phyloP scores from a whole-genome alignment of 306 rosid species.

The Citrullus mucosospermus region DNA sequence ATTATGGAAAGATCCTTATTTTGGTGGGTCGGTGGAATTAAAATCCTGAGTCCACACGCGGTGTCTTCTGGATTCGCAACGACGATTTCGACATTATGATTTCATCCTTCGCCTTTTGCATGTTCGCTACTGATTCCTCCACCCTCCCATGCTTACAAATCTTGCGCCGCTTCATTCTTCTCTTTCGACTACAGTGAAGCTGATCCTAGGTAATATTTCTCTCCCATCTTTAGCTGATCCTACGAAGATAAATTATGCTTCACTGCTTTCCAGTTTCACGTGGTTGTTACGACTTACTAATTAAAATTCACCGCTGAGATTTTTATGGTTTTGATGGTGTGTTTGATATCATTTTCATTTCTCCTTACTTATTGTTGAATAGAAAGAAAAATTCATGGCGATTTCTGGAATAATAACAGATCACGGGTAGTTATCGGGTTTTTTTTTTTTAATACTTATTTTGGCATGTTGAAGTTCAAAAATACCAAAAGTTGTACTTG shows the following conservation, averaged over 20 bases:
- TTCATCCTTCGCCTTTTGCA: not conserved
- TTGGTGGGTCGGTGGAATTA: not conserved
- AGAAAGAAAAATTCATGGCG: not conserved
- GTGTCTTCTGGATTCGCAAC: not conserved
- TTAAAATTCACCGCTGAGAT: not conserved
- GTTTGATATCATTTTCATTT: not conserved
- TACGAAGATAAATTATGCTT: not conserved
- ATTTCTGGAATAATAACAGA: not conserved
- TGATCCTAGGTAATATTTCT: not conserved
- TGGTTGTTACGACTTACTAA: not conserved
- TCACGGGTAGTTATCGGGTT: not conserved
- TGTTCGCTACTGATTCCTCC: not conserved
- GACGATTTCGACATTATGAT: not conserved
- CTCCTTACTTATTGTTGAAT: not conserved
- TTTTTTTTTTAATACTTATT: not conserved
- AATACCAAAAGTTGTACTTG: not conserved
- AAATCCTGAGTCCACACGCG: not conserved
- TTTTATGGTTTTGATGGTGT: not conserved
- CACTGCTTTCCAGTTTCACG: not conserved
- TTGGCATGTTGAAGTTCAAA: not conserved
- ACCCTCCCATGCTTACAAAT: not conserved
- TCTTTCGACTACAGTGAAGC: not conserved
- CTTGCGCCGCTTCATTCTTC: not conserved
- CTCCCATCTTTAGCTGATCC: not conserved
- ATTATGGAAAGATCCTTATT: no score